A percentile compares a stretch with the other conserved stretches of the same genome.
phyloP scores from a whole-genome alignment of 768 basidiomycete species.

The Peribolospora kevripleyi region DNA sequence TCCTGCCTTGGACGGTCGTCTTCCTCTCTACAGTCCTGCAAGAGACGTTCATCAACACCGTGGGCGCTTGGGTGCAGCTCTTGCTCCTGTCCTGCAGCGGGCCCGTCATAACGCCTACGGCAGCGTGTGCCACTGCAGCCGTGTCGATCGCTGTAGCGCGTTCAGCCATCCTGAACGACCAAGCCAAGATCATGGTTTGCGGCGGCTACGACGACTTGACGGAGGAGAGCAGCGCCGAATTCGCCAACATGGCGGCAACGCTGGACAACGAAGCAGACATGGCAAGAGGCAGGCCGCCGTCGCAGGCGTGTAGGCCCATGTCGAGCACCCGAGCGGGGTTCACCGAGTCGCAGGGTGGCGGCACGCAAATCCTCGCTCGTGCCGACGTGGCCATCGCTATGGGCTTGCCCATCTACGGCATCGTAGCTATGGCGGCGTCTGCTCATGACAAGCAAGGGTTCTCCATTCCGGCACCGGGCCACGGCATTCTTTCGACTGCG shows the following conservation, averaged over 20 bases:
- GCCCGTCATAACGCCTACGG: slow-evolving; percentile 96
- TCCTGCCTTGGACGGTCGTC: too few relatives aligned
- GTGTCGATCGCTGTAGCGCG: slow-evolving; percentile 97
- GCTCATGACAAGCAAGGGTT: slow-evolving; percentile 97
- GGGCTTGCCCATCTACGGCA: slow-evolving; percentile 74
- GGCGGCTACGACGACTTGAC: slow-evolving; percentile 96
- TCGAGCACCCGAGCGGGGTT: slow-evolving; percentile 88
- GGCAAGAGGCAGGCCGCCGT: slow-evolving; percentile 96
- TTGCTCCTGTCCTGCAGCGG: slow-evolving; percentile 85
- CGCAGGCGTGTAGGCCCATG: slow-evolving; percentile 93
- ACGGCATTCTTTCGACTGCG: too few relatives aligned
- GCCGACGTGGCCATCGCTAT: slow-evolving; percentile 88
- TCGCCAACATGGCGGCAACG: slow-evolving; percentile 99
- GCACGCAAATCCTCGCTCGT: slow-evolving; percentile 90
- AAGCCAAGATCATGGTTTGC: slow-evolving; percentile 97
- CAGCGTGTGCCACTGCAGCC: slow-evolving; percentile 90
- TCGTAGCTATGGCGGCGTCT: slow-evolving; percentile 87
- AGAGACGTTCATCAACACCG: slow-evolving; percentile 99
- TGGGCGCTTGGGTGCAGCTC: slow-evolving; percentile 92
- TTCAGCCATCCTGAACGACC: slow-evolving; percentile 76
- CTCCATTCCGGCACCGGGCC: slow-evolving; percentile 50
- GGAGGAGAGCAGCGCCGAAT: slow-evolving; percentile 98
- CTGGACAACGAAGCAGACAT: slow-evolving; percentile 91
- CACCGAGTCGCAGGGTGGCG: slow-evolving; percentile 86
- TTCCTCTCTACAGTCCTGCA: slow-evolving; percentile 28